These are phyloP conservation scores for Apiospora pterosperma DNA, from an alignment of 2,329 filamentous ascomycete species.

Conservation along the genomic window DNA sequence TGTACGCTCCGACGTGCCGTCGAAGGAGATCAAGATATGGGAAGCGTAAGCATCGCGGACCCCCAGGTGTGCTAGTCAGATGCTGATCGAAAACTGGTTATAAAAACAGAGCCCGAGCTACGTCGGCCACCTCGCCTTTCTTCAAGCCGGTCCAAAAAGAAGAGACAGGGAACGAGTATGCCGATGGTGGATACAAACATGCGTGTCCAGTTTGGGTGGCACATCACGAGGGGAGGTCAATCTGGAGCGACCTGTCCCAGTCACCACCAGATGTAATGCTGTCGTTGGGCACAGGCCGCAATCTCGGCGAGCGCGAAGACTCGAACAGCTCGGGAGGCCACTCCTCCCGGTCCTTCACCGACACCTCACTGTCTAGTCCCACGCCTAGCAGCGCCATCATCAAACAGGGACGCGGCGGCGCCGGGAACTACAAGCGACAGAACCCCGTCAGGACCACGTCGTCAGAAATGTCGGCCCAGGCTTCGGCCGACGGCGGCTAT, in stretches of 20 bases:
- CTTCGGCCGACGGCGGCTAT: conserved; percentile 19
- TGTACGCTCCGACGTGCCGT: conserved; percentile 21
- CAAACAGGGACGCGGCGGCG: conserved; percentile 25
- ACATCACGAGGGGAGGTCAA: conserved; percentile 23
- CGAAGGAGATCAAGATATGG: conserved; percentile 26
- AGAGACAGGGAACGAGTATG: conserved; percentile 3
- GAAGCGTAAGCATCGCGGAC: conserved; percentile 24
- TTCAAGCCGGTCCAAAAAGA: conserved; percentile 26
- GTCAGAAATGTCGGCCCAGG: conserved; percentile 5
- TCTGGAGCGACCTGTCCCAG: conserved; percentile 23
- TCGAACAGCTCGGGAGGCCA: neutral
- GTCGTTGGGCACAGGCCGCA: conserved; percentile 26
- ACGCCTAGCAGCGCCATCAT: conserved; percentile 18
- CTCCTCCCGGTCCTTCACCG: conserved; percentile 19
- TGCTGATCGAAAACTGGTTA: neutral
- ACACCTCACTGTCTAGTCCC: conserved; percentile 3
- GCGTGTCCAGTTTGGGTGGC: conserved; percentile 24
- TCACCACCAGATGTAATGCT: conserved; percentile 24
- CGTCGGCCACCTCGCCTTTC: conserved; percentile 25
- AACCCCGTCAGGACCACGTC: conserved; percentile 4
- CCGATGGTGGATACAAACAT: conserved; percentile 9
- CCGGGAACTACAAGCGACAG: conserved; percentile 26
- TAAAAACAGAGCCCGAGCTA: conserved; percentile 22
- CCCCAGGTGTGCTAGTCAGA: neutral
- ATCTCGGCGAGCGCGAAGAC: conserved; percentile 22